Evolutionary conservation across 2,329 filamentous ascomycete species (phyloP).

Genomic region (Beauveria scarabaeidicola): DNA sequence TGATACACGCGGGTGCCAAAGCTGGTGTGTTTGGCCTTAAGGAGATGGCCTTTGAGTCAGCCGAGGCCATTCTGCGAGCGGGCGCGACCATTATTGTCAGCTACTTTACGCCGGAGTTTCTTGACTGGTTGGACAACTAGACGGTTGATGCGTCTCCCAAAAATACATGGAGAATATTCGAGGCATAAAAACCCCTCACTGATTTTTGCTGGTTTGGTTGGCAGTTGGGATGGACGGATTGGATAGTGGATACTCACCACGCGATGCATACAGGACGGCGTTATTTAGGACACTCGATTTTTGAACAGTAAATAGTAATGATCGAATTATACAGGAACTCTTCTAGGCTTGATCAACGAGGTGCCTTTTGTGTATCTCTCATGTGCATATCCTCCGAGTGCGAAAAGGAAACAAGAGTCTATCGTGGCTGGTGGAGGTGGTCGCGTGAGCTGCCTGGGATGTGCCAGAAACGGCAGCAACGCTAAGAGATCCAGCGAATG

Average conservation of each 20-base stretch:
- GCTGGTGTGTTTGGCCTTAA: constrained; percentile 95
- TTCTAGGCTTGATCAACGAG: neutral
- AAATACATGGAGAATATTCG: neutral
- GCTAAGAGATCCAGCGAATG: constrained; percentile 9
- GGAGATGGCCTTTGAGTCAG: constrained; percentile 89
- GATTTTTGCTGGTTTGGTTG: neutral
- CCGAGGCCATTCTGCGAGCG: constrained; percentile 84
- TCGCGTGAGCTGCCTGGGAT: neutral
- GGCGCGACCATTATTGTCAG: constrained; percentile 88
- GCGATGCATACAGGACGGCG: constrained; percentile 4
- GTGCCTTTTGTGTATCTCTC: neutral
- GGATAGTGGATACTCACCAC: neutral
- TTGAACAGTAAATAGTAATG: neutral
- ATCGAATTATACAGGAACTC: neutral
- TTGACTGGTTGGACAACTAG: constrained; percentile 56
- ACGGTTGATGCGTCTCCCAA: neutral
- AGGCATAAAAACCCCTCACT: neutral
- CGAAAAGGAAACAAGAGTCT: neutral
- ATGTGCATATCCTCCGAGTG: constrained; percentile 2
- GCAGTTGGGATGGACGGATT: neutral
- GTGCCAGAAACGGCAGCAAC: neutral
- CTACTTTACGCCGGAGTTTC: constrained; percentile 83
- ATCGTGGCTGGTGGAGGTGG: constrained; percentile 1
- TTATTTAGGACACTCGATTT: neutral
- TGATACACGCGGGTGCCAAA: constrained; percentile 94